These are phyloP conservation scores for Ophiostoma sp. DNA, from an alignment of 2,329 filamentous ascomycete species.

Conservation along the genomic window DNA sequence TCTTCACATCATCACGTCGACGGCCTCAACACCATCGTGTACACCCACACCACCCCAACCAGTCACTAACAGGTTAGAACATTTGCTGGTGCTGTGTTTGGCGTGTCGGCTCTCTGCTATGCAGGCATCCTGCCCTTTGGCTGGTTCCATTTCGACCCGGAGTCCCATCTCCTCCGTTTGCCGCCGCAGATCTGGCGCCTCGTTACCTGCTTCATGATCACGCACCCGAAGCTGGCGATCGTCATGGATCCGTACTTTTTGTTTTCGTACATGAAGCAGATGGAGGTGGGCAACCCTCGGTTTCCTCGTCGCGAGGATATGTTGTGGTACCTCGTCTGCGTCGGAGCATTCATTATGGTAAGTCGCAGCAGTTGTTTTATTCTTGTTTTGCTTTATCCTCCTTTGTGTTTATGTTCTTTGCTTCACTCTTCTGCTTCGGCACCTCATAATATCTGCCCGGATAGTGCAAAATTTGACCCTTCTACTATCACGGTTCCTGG, in stretches of 20 bases:
- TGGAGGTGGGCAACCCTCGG: slow-evolving; percentile 66
- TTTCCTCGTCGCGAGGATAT: slow-evolving; percentile 74
- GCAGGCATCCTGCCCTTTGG: slow-evolving; percentile 48
- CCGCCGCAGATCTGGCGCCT: slow-evolving; percentile 45
- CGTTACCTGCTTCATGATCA: slow-evolving; percentile 42
- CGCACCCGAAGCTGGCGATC: slow-evolving; percentile 44
- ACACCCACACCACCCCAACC: slow-evolving; percentile 22
- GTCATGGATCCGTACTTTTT: slow-evolving; percentile 72
- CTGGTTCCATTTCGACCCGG: slow-evolving; percentile 51
- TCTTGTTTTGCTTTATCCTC: slow-evolving; percentile 26
- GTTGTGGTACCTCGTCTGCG: slow-evolving; percentile 72
- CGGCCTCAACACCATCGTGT: not conserved
- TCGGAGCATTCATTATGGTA: slow-evolving; percentile 70
- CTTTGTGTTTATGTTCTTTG: not conserved
- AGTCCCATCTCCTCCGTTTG: slow-evolving; percentile 48
- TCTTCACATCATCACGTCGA: not conserved
- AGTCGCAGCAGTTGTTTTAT: slow-evolving; percentile 40
- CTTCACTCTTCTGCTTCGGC: slow-evolving; percentile 20
- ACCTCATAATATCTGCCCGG: slow-evolving; percentile 70
- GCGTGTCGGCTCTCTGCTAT: slow-evolving; percentile 57
- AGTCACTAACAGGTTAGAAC: slow-evolving; percentile 46
- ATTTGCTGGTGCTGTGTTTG: slow-evolving; percentile 58
- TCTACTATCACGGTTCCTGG: slow-evolving; percentile 79
- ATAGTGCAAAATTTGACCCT: slow-evolving; percentile 53
- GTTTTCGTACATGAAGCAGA: slow-evolving; percentile 68